Percentiles rank a stretch among this genome's conserved stretches.
phyloP scores from a whole-genome alignment of 2,329 filamentous ascomycete species.

The Cyclaneusma minus region DNA sequence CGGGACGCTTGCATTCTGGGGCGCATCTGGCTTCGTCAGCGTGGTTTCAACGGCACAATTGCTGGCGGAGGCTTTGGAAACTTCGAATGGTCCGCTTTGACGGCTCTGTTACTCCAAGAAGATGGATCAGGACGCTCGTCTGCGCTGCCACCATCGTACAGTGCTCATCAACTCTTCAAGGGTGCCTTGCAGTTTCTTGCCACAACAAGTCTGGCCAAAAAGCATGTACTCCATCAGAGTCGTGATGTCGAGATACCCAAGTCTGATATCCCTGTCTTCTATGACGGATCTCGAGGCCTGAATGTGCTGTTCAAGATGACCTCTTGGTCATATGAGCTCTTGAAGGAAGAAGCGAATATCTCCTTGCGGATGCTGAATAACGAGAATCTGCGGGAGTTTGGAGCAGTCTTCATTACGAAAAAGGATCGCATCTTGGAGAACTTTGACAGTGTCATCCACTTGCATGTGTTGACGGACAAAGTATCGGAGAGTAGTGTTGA shows the following conservation, averaged over 20 bases:
- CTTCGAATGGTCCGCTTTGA: constrained; percentile 76
- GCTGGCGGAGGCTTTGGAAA: constrained; percentile 74
- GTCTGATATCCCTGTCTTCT: constrained; percentile 52
- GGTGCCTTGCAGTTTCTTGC: constrained; percentile 79
- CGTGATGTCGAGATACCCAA: constrained; percentile 24
- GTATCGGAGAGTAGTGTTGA: no score
- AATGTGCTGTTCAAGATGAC: constrained; percentile 90
- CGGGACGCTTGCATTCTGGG: constrained; percentile 76
- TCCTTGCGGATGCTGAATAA: constrained; percentile 66
- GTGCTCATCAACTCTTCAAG: constrained; percentile 89
- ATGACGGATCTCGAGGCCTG: constrained; percentile 56
- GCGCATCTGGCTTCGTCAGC: constrained; percentile 75
- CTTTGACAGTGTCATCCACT: constrained; percentile 32
- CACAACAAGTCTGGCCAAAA: constrained; percentile 53
- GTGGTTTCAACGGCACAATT: constrained; percentile 60
- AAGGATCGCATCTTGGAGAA: constrained; percentile 36
- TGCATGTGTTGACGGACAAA: constrained; percentile 9
- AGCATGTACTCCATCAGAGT: constrained; percentile 37
- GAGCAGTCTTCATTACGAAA: constrained; percentile 63
- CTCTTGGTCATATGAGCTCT: constrained; percentile 59
- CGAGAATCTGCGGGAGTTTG: constrained; percentile 63
- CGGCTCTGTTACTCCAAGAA: constrained; percentile 67
- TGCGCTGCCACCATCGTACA: constrained; percentile 65
- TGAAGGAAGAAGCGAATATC: constrained; percentile 59
- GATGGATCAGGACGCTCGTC: constrained; percentile 57